Evolutionary conservation across 352 stramenopile genomes (phyloP).

Genomic region (Pythium graminicola): DNA sequence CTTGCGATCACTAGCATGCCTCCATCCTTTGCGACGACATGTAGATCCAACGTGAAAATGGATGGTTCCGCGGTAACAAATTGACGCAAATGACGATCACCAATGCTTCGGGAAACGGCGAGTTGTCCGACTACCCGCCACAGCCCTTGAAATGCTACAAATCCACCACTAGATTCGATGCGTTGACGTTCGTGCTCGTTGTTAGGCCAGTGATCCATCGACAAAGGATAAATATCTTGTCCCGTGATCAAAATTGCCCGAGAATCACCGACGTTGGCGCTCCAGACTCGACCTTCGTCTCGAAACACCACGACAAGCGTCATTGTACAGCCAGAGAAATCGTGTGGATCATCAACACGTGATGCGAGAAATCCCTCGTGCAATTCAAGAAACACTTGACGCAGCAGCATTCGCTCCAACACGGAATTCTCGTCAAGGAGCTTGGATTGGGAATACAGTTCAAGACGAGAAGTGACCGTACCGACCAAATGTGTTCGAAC

Average conservation of each 20-base stretch:
- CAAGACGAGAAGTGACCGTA: no score
- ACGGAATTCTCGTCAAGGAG: no score
- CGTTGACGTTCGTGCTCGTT: conserved; percentile 84
- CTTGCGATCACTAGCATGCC: conserved; percentile 83
- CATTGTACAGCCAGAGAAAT: no score
- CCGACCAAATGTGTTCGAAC: conserved; percentile 60
- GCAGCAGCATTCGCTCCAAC: no score
- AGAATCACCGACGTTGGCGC: conserved; percentile 88
- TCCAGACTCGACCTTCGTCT: conserved; percentile 66
- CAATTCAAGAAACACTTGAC: no score
- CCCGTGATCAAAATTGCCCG: conserved; percentile 78
- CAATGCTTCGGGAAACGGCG: conserved; percentile 89
- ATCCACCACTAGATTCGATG: conserved; percentile 84
- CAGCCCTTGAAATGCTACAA: conserved; percentile 88
- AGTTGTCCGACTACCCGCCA: conserved; percentile 93
- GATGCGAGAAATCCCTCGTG: no score
- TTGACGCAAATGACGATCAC: conserved; percentile 88
- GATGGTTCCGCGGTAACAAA: conserved; percentile 91
- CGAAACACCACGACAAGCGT: conserved; percentile 85
- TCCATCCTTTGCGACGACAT: conserved; percentile 56
- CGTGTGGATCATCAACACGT: no score
- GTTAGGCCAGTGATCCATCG: conserved; percentile 89
- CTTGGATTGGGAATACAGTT: no score
- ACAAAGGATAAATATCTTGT: conserved; percentile 73
- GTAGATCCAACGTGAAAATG: conserved; percentile 67